Evolutionary conservation across 257 asterid genomes (phyloP), one percentile per base, ranked within the genome.

Genomic region (Ilex aquifolium): DNA sequence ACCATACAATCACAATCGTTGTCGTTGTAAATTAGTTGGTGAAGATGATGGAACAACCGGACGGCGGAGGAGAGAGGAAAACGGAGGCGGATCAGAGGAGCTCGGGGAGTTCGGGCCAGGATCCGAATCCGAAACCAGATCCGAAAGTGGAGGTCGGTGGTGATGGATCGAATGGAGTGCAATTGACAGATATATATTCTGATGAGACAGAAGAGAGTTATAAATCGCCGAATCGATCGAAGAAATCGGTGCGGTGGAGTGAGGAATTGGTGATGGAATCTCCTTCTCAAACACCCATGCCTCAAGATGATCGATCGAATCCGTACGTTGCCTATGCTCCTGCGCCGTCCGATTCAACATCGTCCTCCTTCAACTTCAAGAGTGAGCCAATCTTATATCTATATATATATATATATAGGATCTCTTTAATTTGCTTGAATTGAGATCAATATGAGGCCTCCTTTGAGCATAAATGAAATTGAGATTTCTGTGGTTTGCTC

Each of bases 261-360:
- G 96, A 89, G 65, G 96, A 81, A 11, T 73, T 91, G 79, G 78
- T 63, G 63, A 29, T 56, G 46, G 16, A 85, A 58, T 53, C 88
- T 61, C 81, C 90, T 67, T 60, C 68, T 40, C 88, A 83, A 59
- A 80, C 78, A 74, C 72, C 54, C n/a, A 65, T 40, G 65, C 69
- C 2, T 15, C 84, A 80, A 66, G 64, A 63, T 16, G 82, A 64
- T 56, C 93, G 87, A 72, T 74, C 91, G 68, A 80, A 84, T 76
- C 94, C 91, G 6, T 85, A 87, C 68, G 84, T 79, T 17, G 74
- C 82, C 77, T 74, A 83, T 79, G 44, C 96, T 56, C 78, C 84
- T 10, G 77, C 91, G 52, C 70, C 84, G 27, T 68, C 80, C 42
- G 52, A 66, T 49, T 12, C 55, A 68, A 80, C 74, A 53, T 87